phyloP scores from a whole-genome alignment of 2,329 filamentous ascomycete species.

The Calonectria hawksworthii region DNA sequence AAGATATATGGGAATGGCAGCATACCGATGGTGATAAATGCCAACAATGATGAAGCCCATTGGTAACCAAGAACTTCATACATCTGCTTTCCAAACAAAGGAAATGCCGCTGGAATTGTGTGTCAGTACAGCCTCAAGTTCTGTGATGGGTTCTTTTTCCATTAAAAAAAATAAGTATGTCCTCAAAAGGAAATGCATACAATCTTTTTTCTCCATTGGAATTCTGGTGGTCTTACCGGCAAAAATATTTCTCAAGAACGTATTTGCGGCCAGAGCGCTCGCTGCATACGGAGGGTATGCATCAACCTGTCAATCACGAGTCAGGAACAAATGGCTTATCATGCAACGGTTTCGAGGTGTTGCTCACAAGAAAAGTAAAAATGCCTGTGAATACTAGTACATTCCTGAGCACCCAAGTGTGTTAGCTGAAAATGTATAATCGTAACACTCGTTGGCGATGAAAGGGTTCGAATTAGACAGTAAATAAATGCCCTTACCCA shows the following conservation, averaged over 20 bases:
- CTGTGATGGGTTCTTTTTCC: neutral
- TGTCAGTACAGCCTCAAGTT: slow-evolving; percentile 58
- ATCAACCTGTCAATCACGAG: neutral
- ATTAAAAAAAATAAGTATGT: neutral
- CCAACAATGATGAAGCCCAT: slow-evolving; percentile 76
- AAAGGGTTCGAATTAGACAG: neutral
- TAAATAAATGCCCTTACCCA: neutral
- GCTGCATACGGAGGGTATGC: neutral
- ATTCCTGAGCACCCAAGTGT: neutral
- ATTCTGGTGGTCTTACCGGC: too few species aligned
- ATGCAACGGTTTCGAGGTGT: too few species aligned
- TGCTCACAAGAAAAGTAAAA: neutral
- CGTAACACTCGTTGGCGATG: too few species aligned
- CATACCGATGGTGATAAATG: slow-evolving; percentile 72
- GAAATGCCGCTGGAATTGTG: slow-evolving; percentile 82
- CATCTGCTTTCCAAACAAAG: slow-evolving; percentile 81
- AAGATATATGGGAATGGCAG: slow-evolving; percentile 75
- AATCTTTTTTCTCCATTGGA: too few species aligned
- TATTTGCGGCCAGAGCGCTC: neutral
- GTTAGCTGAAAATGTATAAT: neutral
- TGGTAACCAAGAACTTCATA: slow-evolving; percentile 77
- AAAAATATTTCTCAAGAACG: neutral
- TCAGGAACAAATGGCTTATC: too few species aligned
- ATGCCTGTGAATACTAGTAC: neutral
- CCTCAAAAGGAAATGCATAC: neutral